Evolutionary conservation across 768 basidiomycete species (phyloP).

Genomic region (Suillus placidus): DNA sequence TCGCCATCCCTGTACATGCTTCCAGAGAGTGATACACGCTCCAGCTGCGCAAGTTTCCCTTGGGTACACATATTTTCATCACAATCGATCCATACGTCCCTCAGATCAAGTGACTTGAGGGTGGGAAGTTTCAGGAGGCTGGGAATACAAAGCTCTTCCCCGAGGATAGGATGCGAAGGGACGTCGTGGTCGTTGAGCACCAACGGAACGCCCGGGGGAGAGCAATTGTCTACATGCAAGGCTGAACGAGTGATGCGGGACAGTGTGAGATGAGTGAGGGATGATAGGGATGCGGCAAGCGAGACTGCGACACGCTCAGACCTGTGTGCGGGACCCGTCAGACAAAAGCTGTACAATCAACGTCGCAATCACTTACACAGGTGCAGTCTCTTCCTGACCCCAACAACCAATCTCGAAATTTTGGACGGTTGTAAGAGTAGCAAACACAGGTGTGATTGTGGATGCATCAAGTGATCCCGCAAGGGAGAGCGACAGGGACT

Average conservation of each 20-base stretch:
- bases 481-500: constrained; percentile 29
- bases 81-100: constrained; percentile 69
- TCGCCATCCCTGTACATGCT: constrained; percentile 31
- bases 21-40: constrained; percentile 31
- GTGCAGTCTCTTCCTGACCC: constrained; percentile 37
- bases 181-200: constrained; percentile 64
- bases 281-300: constrained; percentile 61
- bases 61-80: constrained; percentile 18
- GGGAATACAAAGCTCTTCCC: constrained; percentile 61
- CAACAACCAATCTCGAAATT: constrained; percentile 25
- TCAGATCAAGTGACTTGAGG: constrained; percentile 62
- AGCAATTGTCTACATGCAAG: constrained; percentile 60
- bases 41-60: constrained; percentile 18
- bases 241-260: constrained; percentile 68
- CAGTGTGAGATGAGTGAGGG: constrained; percentile 57
- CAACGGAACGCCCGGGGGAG: constrained; percentile 51
- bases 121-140: constrained; percentile 65
- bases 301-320: constrained; percentile 68
- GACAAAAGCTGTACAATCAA: constrained; percentile 12
- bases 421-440: constrained; percentile 20
- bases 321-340: constrained; percentile 11
- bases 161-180: constrained; percentile 55
- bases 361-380: constrained; percentile 36
- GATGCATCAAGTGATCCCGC: constrained; percentile 26
- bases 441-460: constrained; percentile 25